A percentile compares a stretch with the other conserved stretches of the same genome.
phyloP scores from a whole-genome alignment of 371 early-diverging fungal species.

The Conidiobolus incongruus region DNA sequence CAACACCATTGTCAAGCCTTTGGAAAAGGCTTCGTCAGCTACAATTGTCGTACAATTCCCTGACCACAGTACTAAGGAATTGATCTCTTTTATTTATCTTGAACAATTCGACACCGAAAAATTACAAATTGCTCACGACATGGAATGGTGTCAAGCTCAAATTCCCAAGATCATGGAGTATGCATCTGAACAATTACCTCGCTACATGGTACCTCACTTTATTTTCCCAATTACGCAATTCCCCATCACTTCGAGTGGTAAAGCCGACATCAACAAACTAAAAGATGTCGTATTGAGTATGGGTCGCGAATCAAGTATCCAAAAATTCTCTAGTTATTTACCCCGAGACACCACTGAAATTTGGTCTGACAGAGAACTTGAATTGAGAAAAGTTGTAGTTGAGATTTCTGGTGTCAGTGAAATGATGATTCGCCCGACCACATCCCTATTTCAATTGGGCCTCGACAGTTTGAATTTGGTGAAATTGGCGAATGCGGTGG shows the following conservation, averaged over 20 bases:
- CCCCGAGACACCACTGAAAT: not conserved
- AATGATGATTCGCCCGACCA: not conserved
- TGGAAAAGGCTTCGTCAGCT: not conserved
- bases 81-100: not conserved
- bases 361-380: not conserved
- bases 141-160: not conserved
- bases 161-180: not conserved
- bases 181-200: not conserved
- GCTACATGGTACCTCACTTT: not conserved
- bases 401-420: not conserved
- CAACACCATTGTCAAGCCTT: not conserved
- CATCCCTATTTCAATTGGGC: not conserved
- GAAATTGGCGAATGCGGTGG: not conserved
- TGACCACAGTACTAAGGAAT: not conserved
- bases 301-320: not conserved
- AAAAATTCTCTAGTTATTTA: not conserved
- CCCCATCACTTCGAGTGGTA: not conserved
- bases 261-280: not conserved
- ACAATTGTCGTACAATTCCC: not conserved
- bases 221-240: not conserved
- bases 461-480: not conserved
- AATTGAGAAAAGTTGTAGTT: not conserved
- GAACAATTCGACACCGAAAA: not conserved
- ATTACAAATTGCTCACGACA: not conserved
- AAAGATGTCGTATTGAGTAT: not conserved